phyloP scores from a whole-genome alignment of 352 stramenopile genomes.

The Peronospora tabacina region DNA sequence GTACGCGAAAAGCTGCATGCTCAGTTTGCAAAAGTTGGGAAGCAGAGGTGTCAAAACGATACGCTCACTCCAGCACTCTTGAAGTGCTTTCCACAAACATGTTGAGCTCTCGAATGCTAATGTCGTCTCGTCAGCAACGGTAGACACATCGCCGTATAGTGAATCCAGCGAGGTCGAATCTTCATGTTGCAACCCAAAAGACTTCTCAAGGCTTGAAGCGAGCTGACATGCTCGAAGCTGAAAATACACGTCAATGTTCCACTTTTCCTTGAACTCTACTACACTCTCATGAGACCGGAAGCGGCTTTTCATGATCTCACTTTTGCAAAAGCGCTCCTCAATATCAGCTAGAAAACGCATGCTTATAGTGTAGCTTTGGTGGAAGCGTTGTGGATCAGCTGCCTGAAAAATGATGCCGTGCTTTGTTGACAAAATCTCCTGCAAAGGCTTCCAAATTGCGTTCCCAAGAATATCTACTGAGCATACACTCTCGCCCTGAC shows the following conservation, averaged over 20 bases:
- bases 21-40: constrained; percentile 59
- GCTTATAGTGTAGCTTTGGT: constrained; percentile 73
- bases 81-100: constrained; percentile 38
- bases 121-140: constrained; percentile 3
- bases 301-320: constrained; percentile 43
- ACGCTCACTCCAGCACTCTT: constrained; percentile 48
- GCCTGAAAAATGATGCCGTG: constrained; percentile 78
- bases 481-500: constrained; percentile 54
- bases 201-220: constrained; percentile 37
- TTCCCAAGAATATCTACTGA: constrained; percentile 76
- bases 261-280: constrained; percentile 79
- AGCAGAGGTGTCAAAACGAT: constrained; percentile 55
- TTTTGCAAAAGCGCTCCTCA: constrained; percentile 50
- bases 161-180: constrained; percentile 13
- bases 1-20: constrained; percentile 56
- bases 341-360: constrained; percentile 60
- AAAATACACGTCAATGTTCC: constrained; percentile 86
- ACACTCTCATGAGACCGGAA: constrained; percentile 69
- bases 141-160: not conserved
- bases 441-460: constrained; percentile 74
- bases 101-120: constrained; percentile 47
- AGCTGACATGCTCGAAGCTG: constrained; percentile 62
- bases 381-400: constrained; percentile 67
- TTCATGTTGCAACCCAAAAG: constrained; percentile 35
- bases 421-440: constrained; percentile 55